These are phyloP conservation scores for Rubus idaeus DNA, from an alignment of 306 rosid genomes.

Conservation along the genomic window DNA sequence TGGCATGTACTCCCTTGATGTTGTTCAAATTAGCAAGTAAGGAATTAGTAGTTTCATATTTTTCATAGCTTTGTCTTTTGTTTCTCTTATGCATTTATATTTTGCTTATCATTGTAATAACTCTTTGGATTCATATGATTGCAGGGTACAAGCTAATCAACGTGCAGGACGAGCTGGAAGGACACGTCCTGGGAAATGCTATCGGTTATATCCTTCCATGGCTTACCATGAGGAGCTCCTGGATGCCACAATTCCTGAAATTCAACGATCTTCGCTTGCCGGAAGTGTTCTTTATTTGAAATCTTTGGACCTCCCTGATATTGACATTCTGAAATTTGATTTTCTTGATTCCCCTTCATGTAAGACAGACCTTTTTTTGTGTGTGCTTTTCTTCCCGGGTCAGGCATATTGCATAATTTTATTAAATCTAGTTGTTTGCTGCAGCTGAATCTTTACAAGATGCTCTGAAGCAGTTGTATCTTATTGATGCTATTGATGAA, in stretches of 20 bases:
- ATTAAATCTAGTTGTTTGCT: constrained; percentile 40
- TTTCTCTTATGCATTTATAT: background rate
- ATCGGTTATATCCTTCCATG: constrained; percentile 73
- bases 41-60: constrained; percentile 25
- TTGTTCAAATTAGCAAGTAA: constrained; percentile 98
- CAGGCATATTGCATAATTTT: constrained; percentile 16
- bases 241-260: constrained; percentile 94
- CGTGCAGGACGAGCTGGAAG: constrained; percentile 99
- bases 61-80: background rate
- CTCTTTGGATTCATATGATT: constrained; percentile 17
- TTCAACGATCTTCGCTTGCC: constrained; percentile 89
- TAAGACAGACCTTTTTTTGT: constrained; percentile 29
- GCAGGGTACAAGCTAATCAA: constrained; percentile 96
- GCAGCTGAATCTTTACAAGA: constrained; percentile 90
- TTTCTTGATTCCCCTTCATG: constrained; percentile 88
- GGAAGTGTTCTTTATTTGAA: constrained; percentile 96
- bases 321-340: constrained; percentile 89
- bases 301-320: constrained; percentile 91
- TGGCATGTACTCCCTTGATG: constrained; percentile 95
- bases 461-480: constrained; percentile 91
- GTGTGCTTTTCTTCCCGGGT: constrained; percentile 1
- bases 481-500: constrained; percentile 90
- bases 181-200: constrained; percentile 95
- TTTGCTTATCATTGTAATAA: background rate
- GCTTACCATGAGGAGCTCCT: constrained; percentile 69